Base-by-base conservation (phyloP, 306 rosid genomes). In the Alnus glutinosa region DNA sequence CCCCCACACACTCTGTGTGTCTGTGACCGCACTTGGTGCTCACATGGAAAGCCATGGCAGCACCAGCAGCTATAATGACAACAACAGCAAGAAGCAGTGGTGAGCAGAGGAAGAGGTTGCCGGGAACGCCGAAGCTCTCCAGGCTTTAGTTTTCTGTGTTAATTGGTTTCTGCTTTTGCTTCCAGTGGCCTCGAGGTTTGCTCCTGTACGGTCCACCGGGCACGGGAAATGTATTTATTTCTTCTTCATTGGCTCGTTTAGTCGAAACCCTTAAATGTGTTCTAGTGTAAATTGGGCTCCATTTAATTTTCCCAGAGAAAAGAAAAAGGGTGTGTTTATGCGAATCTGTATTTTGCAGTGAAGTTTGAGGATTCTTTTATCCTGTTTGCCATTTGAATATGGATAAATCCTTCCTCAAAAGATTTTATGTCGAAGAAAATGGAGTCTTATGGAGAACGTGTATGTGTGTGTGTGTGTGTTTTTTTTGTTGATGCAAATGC, bases 151-250 rank as follows among this genome's bases (percentile, higher is more conserved):
- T 46, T 80, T 18, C 7, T 42, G 23, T 13, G 23, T 70, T 79
- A 57, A 15, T 70, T 59, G 16, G n/a, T 64, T 55, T 77, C 67
- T 70, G 71, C 77, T 58, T 11, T 85, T 78, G 30, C 77, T 82
- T 85, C 75, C 88, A 92, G 97, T 94, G 94, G 94, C 92, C 95
- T 8, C 86, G 94, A 47, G 97, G 98, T 51, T 84, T 94, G 84
- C 88, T 92, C 54, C 82, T 94, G 69, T 89, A 94, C 12, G 98
- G 98, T 71, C 97, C 97, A 80, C 98, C 97, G 9, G 92, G 98
- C 78, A 92, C 97, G 1, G 97, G 98, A 78, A 94, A 94, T 95
- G 98, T 94, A 76, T 37, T 18, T 80, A 72, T 52, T 16, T 16
- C 50, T n/a, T 7, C 18, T 63, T 63, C 16, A 32, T 5, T 63